Evolutionary conservation across 805 yeast genomes (phyloP).

Genomic region (Alloascoidea hylecoeti): DNA sequence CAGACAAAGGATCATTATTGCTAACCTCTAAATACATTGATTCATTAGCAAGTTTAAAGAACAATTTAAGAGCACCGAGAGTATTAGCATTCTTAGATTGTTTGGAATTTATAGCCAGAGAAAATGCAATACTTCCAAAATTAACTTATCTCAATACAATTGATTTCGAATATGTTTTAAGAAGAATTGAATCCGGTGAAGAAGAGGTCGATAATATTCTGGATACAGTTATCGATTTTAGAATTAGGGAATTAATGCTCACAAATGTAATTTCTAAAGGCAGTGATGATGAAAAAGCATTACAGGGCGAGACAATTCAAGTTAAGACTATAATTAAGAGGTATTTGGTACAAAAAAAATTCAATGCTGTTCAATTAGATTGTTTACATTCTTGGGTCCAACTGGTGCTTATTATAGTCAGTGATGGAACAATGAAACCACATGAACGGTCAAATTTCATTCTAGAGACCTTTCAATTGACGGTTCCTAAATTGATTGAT

Average conservation of each 20-base stretch:
- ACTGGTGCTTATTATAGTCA: slow-evolving; percentile 57
- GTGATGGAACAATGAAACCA: slow-evolving; percentile 38
- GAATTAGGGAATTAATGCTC: not conserved
- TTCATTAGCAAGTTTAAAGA: slow-evolving; percentile 28
- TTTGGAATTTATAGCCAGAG: slow-evolving; percentile 41
- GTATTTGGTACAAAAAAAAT: not conserved
- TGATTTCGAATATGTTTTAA: slow-evolving; percentile 26
- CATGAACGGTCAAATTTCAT: slow-evolving; percentile 45
- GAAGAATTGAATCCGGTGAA: slow-evolving; percentile 17
- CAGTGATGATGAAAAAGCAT: not conserved
- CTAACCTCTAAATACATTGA: slow-evolving; percentile 37
- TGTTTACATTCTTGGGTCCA: slow-evolving; percentile 77
- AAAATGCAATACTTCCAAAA: slow-evolving; percentile 17
- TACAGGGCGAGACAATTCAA: slow-evolving; percentile 9
- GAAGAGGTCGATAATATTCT: not conserved
- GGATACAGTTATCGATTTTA: not conserved
- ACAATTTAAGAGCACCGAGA: slow-evolving; percentile 36
- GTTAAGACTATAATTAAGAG: slow-evolving; percentile 2
- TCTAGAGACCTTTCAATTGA: slow-evolving; percentile 59
- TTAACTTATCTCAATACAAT: slow-evolving; percentile 18
- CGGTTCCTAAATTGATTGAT: slow-evolving; percentile 65
- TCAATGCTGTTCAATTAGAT: slow-evolving; percentile 35
- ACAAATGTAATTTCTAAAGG: not conserved
- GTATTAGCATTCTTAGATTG: slow-evolving; percentile 59
- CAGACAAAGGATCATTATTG: slow-evolving; percentile 29